These are phyloP conservation scores for Macrophomina phaseolina DNA, from an alignment of 2,329 filamentous ascomycete genomes.

Conservation along the genomic window DNA sequence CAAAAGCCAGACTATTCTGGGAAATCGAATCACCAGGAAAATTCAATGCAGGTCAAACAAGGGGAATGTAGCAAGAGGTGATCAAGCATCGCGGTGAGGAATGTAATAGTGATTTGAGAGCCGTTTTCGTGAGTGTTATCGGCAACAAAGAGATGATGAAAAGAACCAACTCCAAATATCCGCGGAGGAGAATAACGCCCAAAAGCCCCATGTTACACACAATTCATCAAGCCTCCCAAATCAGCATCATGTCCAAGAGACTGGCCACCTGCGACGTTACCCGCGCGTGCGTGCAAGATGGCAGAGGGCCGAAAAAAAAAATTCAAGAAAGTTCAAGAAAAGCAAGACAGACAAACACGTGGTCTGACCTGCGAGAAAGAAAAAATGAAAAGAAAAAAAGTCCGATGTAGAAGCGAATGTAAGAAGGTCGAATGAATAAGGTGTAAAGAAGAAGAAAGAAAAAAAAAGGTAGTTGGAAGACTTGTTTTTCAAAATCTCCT, in stretches of 20 bases:
- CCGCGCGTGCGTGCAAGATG: background rate
- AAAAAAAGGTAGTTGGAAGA: background rate
- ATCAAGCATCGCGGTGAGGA: no score
- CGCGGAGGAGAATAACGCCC: background rate
- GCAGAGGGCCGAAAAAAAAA: background rate
- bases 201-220: background rate
- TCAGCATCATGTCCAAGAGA: background rate
- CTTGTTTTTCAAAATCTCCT: background rate
- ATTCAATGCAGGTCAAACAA: background rate
- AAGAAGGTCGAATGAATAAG: background rate
- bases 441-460: background rate
- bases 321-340: background rate
- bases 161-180: background rate
- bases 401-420: background rate
- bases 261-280: background rate
- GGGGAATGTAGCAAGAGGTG: background rate
- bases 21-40: no score
- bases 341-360: background rate
- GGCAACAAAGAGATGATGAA: background rate
- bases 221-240: background rate
- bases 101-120: background rate
- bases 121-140: background rate
- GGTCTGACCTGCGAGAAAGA: background rate
- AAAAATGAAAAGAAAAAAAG: background rate
- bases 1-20: no score